Evolutionary conservation across 495 filamentous ascomycete species (phyloP), one percentile per base, ranked within the genome.

Genomic region (Lichenothelia convexa): DNA sequence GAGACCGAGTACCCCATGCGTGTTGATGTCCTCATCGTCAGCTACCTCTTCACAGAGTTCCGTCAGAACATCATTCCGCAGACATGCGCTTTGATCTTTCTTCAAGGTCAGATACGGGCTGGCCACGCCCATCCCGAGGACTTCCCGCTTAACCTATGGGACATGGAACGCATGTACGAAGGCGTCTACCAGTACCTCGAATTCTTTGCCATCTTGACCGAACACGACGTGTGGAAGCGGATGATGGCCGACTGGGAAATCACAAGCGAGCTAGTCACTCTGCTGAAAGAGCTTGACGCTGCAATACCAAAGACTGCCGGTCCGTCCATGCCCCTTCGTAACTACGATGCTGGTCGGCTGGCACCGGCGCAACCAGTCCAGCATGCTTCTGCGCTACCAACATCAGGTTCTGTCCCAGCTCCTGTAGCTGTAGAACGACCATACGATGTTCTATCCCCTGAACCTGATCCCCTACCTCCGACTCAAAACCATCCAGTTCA

Each of bases 131-230:
- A 70, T 15, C 71, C 76, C 0, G 73, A 80, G 42, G 85, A 92
- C 52, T 94, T 93, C 48, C 86, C 86, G 3, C 73, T 93, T 27
- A 89, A 94, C 45, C 68, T 86, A 21, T 94, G 86, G 86, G 86
- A 94, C 49, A 89, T 94, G 75, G 86, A 94, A 50, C 73, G 86
- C 13, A 84, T 78, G 30, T 79, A 79, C 45, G 74, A 94, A 47
- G 86, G 85, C 12, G 73, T 93, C 9, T 83, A 84, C 35, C 84
- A 93, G 51, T 92, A 86, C 54, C 67, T 94, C 5, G 84, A 94
- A 43, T 87, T 93, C 53, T 79, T 94, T 38, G 81, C 80, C n/a
- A 84, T 91, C 2, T 65, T 92, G 15, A 84, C 80, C 16, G 84
- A 93, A 43, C 77, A 58, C 16, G 48, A 53, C 17, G 35, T 38